phyloP scores from a whole-genome alignment of 2,329 filamentous ascomycete species.

The Penicillium paneum region DNA sequence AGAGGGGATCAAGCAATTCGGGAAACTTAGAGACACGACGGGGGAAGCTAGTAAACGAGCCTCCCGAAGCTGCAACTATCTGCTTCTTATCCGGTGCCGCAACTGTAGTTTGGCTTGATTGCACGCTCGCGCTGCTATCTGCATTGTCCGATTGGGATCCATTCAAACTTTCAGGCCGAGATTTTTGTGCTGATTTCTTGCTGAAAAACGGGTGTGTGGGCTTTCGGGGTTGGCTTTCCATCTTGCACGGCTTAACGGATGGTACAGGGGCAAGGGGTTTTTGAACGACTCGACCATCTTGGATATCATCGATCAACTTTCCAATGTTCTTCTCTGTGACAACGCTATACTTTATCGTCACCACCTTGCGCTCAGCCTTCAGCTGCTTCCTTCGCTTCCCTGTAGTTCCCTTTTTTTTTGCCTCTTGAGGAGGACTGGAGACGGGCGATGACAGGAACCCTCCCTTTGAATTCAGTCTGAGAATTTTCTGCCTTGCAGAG shows the following conservation, averaged over 20 bases:
- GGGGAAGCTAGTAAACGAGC: conserved; percentile 16
- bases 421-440: conserved; percentile 16
- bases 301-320: conserved; percentile 61
- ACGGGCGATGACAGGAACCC: conserved; percentile 42
- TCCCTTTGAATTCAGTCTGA: conserved; percentile 45
- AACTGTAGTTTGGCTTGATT: neutral
- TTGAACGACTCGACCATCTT: conserved; percentile 41
- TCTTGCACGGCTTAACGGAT: neutral
- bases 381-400: conserved; percentile 37
- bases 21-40: conserved; percentile 28
- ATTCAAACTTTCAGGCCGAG: neutral
- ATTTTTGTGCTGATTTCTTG: conserved; percentile 48
- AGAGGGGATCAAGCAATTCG: conserved; percentile 36
- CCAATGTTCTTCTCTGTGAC: conserved; percentile 53
- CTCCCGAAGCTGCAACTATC: neutral
- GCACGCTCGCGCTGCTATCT: neutral
- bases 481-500: conserved; percentile 50
- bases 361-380: conserved; percentile 38
- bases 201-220: conserved; percentile 68
- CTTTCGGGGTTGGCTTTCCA: conserved; percentile 39
- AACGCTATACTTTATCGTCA: conserved; percentile 59
- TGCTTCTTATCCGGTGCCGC: conserved; percentile 1
- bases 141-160: neutral
- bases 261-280: conserved; percentile 21
- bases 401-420: conserved; percentile 10